phyloP scores from a whole-genome alignment of 495 filamentous ascomycete species.

The Aspergillus kassunensis region DNA sequence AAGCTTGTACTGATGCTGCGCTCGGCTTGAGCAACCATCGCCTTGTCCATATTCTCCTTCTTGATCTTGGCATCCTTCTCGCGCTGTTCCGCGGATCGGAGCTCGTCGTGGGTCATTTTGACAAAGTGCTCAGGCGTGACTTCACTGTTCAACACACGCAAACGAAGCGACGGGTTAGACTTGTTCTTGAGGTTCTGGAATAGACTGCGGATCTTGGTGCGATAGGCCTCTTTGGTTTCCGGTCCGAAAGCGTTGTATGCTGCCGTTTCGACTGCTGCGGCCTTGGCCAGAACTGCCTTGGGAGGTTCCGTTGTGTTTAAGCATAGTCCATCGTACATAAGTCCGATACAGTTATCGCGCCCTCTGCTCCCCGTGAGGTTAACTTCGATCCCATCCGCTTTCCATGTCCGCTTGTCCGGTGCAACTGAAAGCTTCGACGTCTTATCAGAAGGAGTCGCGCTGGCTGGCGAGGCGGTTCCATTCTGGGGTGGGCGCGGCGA shows the following conservation, averaged over 20 bases:
- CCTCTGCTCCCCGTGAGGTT: conserved; percentile 62
- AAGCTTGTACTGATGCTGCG: conserved; percentile 81
- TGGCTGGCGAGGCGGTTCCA: conserved; percentile 35
- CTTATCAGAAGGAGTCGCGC: conserved; percentile 44
- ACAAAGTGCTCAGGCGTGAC: conserved; percentile 71
- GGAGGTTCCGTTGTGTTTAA: conserved; percentile 40
- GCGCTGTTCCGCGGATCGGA: conserved; percentile 69
- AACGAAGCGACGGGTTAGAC: conserved; percentile 71
- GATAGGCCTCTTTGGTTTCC: conserved; percentile 69
- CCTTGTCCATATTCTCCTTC: conserved; percentile 91
- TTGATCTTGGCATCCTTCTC: conserved; percentile 64
- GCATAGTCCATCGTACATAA: conserved; percentile 74
- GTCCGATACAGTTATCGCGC: conserved; percentile 78
- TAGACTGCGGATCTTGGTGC: conserved; percentile 80
- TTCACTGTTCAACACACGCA: conserved; percentile 67
- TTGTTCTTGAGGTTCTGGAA: conserved; percentile 93
- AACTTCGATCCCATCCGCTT: conserved; percentile 71
- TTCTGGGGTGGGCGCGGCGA: conserved; percentile 39
- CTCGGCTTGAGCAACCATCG: conserved; percentile 85
- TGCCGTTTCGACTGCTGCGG: conserved; percentile 68
- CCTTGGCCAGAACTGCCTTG: conserved; percentile 60
- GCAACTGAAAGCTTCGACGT: conserved; percentile 63
- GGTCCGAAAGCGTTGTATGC: conserved; percentile 61
- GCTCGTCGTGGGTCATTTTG: conserved; percentile 67
- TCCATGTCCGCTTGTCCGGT: conserved; percentile 72